Evolutionary conservation across 176 grass and related monocot species (phyloP).

Genomic region (Pontederia crassipes): DNA sequence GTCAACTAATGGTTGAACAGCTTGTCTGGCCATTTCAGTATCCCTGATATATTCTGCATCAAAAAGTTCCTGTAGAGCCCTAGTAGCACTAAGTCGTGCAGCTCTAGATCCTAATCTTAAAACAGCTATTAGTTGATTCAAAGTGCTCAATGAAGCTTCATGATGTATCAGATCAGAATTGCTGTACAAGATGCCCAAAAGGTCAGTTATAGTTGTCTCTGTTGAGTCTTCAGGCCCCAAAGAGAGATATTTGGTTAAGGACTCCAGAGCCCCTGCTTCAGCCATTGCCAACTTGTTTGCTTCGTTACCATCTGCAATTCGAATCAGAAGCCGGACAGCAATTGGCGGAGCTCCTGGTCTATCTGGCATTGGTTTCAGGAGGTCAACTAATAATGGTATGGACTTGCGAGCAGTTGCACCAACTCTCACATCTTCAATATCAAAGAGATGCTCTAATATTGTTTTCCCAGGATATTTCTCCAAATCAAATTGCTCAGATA

Average conservation of each 20-base stretch:
- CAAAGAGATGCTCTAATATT: constrained; percentile 63
- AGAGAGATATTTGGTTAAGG: constrained; percentile 93
- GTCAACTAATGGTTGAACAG: constrained; percentile 86
- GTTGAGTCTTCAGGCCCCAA: constrained; percentile 89
- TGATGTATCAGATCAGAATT: constrained; percentile 75
- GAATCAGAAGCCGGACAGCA: constrained; percentile 73
- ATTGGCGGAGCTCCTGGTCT: constrained; percentile 87
- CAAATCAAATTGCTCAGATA: constrained; percentile 67
- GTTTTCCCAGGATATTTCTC: constrained; percentile 60
- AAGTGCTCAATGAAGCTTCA: constrained; percentile 79
- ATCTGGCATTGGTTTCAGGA: constrained; percentile 90
- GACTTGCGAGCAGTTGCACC: constrained; percentile 66
- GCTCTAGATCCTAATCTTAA: constrained; percentile 83
- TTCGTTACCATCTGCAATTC: constrained; percentile 60
- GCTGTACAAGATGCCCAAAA: constrained; percentile 69
- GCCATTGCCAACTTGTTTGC: constrained; percentile 79
- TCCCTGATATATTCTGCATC: constrained; percentile 82
- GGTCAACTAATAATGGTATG: constrained; percentile 85
- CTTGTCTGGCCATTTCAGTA: constrained; percentile 83
- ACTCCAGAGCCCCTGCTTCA: constrained; percentile 74
- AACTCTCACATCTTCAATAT: constrained; percentile 68
- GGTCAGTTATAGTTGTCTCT: constrained; percentile 78
- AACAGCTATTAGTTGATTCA: constrained; percentile 86
- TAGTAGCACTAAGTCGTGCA: constrained; percentile 80
- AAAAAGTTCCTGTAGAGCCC: constrained; percentile 81